Conservation (phyloP, 192 early-diverging fungal genomes). For the Dissophora ornata region DNA sequence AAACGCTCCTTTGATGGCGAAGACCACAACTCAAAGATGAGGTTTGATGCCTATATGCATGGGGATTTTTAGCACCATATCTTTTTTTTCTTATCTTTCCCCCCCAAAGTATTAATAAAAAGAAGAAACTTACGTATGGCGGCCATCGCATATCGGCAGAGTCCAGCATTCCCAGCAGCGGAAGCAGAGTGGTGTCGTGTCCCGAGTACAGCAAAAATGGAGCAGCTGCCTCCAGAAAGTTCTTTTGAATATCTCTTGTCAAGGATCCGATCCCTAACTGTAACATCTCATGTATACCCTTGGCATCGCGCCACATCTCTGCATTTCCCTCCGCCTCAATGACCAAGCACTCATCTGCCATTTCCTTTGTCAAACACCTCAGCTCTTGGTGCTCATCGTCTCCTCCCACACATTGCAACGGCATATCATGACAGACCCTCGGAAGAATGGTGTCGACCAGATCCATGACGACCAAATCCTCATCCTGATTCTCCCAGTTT, state of each 20-base stretch:
- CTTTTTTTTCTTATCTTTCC: too few relatives aligned
- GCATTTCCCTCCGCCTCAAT: background rate
- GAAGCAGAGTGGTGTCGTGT: constrained; percentile 16
- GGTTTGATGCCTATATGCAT: constrained; percentile 33
- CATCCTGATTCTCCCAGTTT: background rate
- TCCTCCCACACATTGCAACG: constrained; percentile 4
- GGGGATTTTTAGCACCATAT: too few relatives aligned
- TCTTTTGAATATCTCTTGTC: background rate
- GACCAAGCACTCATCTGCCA: background rate
- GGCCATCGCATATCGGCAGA: constrained; percentile 28
- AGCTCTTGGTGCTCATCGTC: background rate
- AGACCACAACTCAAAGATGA: constrained; percentile 25
- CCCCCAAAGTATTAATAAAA: too few relatives aligned
- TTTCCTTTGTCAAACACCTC: background rate
- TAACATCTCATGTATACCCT: background rate
- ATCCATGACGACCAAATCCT: background rate
- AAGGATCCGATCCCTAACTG: constrained; percentile 26
- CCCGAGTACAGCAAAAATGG: constrained; percentile 25
- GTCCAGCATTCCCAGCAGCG: constrained; percentile 19
- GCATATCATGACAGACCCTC: constrained; percentile 10
- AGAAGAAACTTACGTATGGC: constrained; percentile 25
- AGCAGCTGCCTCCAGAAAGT: background rate
- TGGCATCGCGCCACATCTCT: constrained; percentile 3
- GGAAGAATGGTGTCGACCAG: constrained; percentile 7
- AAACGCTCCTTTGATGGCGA: constrained; percentile 6